phyloP scores from a whole-genome alignment of 768 basidiomycete genomes.

The Myochromella boudieri region DNA sequence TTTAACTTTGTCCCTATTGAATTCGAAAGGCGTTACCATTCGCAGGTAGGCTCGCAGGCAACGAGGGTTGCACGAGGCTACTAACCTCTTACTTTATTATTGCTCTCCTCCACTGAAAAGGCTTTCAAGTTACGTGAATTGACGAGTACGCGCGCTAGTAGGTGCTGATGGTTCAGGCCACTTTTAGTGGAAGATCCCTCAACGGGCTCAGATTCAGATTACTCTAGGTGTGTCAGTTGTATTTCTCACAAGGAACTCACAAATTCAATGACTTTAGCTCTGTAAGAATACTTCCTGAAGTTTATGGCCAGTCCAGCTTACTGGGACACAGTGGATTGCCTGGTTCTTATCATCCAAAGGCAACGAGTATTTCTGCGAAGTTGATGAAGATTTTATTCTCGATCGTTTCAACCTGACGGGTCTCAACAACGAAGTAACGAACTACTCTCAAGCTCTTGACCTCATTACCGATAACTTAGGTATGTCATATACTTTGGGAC shows the following conservation, averaged over 20 bases:
- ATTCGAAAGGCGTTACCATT: no score
- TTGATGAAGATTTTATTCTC: conserved; percentile 98
- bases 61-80: no score
- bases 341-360: conserved; percentile 98
- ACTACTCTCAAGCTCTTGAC: conserved; percentile 92
- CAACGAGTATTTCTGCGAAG: conserved; percentile 99
- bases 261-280: conserved; percentile 28
- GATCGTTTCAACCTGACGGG: conserved; percentile 99
- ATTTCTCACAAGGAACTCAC: conserved; percentile 12
- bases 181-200: conserved; percentile 78
- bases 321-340: conserved; percentile 80
- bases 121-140: no score
- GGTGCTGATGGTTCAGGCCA: no score
- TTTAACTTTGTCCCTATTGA: not conserved
- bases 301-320: conserved; percentile 4
- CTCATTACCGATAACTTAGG: conserved; percentile 95
- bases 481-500: conserved; percentile 35
- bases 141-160: no score
- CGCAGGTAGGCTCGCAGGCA: no score
- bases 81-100: no score
- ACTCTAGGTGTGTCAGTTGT: conserved; percentile 77
- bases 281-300: conserved; percentile 25
- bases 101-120: no score
- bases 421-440: conserved; percentile 92
- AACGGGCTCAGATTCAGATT: conserved; percentile 93